A percentile compares a stretch with the other conserved stretches of the same genome.
Evolutionary conservation across 1,284 basidiomycete genomes (phyloP).

Genomic region (Paramarasmius palmivorus): DNA sequence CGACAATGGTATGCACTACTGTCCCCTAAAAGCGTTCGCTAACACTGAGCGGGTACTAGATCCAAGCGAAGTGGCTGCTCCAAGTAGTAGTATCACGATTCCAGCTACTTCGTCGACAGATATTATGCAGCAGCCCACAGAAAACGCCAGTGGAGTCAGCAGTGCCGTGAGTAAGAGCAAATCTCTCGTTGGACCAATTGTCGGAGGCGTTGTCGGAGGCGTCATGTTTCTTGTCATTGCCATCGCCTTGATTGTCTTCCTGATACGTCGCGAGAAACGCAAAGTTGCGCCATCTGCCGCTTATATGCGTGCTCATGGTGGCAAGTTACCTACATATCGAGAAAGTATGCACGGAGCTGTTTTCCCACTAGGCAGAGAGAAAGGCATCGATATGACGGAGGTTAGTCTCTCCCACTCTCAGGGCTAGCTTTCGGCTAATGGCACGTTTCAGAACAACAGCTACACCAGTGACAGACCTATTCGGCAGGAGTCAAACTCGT

Average conservation of each 20-base stretch:
- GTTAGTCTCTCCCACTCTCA: not conserved
- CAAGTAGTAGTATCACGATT: too few relatives aligned
- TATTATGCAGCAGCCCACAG: too few relatives aligned
- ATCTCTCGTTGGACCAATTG: conserved; percentile 13
- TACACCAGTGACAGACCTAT: too few relatives aligned
- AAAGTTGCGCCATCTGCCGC: conserved; percentile 30
- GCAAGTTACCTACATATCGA: conserved; percentile 17
- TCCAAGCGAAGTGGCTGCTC: too few relatives aligned
- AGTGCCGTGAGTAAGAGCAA: not conserved
- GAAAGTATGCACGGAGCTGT: not conserved
- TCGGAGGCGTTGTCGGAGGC: conserved; percentile 26
- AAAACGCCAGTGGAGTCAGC: not conserved
- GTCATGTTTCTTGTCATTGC: conserved; percentile 19
- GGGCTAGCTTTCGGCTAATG: not conserved
- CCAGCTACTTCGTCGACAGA: too few relatives aligned
- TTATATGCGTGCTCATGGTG: conserved; percentile 18
- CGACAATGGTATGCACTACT: too few relatives aligned
- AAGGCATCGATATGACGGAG: conserved; percentile 1
- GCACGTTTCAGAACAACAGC: too few relatives aligned
- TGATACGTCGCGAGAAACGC: conserved; percentile 25
- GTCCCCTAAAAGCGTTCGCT: too few relatives aligned
- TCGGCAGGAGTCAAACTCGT: not conserved
- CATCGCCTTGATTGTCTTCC: conserved; percentile 16
- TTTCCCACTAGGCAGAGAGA: not conserved
- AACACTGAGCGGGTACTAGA: too few relatives aligned